Evolutionary conservation across 2,329 filamentous ascomycete species (phyloP).

Genomic region (Microdochium bolleyi): DNA sequence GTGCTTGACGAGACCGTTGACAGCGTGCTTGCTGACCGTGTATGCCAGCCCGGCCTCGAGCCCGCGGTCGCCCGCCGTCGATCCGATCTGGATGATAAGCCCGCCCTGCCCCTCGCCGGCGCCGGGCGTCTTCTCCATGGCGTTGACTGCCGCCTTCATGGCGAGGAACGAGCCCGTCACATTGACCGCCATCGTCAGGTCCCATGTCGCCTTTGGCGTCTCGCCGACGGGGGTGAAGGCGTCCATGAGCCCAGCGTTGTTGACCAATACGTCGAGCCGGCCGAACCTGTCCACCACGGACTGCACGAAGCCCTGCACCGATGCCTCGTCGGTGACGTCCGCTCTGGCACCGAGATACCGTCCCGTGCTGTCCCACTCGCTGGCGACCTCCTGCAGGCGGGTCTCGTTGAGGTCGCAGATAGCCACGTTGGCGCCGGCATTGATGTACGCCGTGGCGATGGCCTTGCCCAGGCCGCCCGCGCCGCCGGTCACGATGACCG

Average conservation of each 20-base stretch:
- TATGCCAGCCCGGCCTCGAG: conserved; percentile 33
- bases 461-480: conserved; percentile 21
- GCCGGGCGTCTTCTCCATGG: not conserved
- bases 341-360: conserved; percentile 12
- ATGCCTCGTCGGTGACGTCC: conserved; percentile 22
- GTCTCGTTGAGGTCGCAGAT: conserved; percentile 21
- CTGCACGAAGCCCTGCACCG: conserved; percentile 11
- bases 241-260: conserved; percentile 6
- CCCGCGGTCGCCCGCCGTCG: not conserved
- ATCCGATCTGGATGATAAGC: conserved; percentile 7
- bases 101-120: not conserved
- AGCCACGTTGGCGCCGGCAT: conserved; percentile 20
- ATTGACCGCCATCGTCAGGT: conserved; percentile 25
- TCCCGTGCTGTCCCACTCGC: conserved; percentile 9
- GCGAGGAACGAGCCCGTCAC: conserved; percentile 9
- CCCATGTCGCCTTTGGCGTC: conserved; percentile 22
- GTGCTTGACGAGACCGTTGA: conserved; percentile 45
- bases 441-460: conserved; percentile 21
- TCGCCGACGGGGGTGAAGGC: conserved; percentile 23
- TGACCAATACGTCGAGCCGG: conserved; percentile 6
- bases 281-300: conserved; percentile 6
- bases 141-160: not conserved
- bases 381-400: conserved; percentile 5
- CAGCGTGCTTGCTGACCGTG: conserved; percentile 40
- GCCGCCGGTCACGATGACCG: conserved; percentile 22